Evolutionary conservation across 1,139 yeast genomes (phyloP).

Genomic region (Groenewaldozyma auringiensis): DNA sequence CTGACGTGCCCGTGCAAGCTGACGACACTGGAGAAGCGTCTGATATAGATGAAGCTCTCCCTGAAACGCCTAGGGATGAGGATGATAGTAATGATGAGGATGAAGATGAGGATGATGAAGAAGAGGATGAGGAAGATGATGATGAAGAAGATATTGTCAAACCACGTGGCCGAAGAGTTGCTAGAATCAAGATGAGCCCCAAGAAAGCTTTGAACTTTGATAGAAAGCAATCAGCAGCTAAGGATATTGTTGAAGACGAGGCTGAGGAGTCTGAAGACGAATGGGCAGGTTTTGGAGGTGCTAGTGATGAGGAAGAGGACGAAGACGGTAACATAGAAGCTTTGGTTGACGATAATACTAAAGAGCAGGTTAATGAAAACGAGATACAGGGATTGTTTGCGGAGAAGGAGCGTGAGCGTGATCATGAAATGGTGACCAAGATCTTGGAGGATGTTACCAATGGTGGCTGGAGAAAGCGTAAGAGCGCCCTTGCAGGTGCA

Average conservation of each 20-base stretch:
- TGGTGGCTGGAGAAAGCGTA: slow-evolving; percentile 68
- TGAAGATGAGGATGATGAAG: slow-evolving; percentile 22
- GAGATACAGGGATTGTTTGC: slow-evolving; percentile 55
- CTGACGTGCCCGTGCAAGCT: neutral
- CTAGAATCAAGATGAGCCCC: slow-evolving; percentile 12
- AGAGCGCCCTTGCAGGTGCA: slow-evolving; percentile 49
- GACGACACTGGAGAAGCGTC: slow-evolving; percentile 11
- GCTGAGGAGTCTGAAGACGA: slow-evolving; percentile 97
- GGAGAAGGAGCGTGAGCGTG: slow-evolving; percentile 62
- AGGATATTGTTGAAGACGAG: slow-evolving; percentile 64
- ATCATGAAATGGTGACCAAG: slow-evolving; percentile 62
- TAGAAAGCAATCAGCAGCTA: slow-evolving; percentile 36
- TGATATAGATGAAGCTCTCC: slow-evolving; percentile 24
- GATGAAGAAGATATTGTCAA: slow-evolving; percentile 12
- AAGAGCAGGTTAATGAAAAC: slow-evolving; percentile 46
- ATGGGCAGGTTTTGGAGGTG: slow-evolving; percentile 87
- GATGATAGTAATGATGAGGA: slow-evolving; percentile 24
- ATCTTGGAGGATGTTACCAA: slow-evolving; percentile 75
- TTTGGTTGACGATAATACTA: slow-evolving; percentile 70
- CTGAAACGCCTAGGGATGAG: slow-evolving; percentile 24
- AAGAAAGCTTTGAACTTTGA: slow-evolving; percentile 32
- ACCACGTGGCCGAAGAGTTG: neutral
- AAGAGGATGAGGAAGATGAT: slow-evolving; percentile 25
- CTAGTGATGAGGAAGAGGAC: slow-evolving; percentile 51
- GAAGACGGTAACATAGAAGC: slow-evolving; percentile 64